A percentile compares a stretch with the other conserved stretches of the same genome.
phyloP scores from a whole-genome alignment of 176 grass and related monocot genomes.

The Oryza officinalis region DNA sequence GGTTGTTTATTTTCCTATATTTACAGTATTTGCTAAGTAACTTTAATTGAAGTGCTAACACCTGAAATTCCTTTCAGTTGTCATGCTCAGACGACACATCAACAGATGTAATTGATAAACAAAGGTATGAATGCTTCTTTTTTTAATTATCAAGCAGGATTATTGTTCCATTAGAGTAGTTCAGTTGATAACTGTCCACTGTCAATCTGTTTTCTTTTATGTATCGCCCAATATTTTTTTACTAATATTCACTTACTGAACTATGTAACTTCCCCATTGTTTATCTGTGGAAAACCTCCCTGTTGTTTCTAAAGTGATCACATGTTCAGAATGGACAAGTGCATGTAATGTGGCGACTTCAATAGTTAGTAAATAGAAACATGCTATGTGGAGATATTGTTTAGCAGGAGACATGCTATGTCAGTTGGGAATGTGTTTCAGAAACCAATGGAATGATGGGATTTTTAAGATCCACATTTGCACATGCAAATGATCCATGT shows the following conservation, averaged over 20 bases:
- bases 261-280: not conserved
- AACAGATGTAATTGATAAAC: not conserved
- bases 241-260: not conserved
- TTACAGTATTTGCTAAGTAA: not conserved
- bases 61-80: not conserved
- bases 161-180: not conserved
- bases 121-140: not conserved
- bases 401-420: not conserved
- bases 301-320: not conserved
- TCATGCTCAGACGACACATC: not conserved
- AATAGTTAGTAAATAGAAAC: not conserved
- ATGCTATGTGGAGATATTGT: not conserved
- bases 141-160: not conserved
- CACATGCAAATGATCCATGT: not conserved
- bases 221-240: not conserved
- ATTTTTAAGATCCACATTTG: not conserved
- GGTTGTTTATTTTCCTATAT: not conserved
- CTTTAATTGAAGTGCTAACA: not conserved
- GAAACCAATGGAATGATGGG: not conserved
- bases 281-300: not conserved
- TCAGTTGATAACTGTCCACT: not conserved
- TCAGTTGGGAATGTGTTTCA: not conserved
- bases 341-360: not conserved
- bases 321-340: not conserved
- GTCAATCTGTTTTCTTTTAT: not conserved